These are phyloP conservation scores for Aureobasidium sp. DNA, from an alignment of 2,329 filamentous ascomycete genomes.

Conservation along the genomic window DNA sequence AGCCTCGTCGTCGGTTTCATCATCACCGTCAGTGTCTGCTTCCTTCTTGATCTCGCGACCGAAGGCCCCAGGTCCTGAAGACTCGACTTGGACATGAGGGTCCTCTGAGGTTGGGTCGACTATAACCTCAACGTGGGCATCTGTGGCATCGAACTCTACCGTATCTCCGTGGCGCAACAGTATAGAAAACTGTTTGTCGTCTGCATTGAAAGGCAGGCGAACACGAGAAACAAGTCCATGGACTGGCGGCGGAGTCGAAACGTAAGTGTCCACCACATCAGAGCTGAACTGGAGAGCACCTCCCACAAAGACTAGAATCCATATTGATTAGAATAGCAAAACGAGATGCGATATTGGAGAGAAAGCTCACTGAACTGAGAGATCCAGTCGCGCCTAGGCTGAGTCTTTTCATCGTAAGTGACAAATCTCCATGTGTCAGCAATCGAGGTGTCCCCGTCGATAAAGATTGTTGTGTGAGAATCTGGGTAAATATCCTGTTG, in stretches of 20 bases:
- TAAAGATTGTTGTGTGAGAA: not conserved
- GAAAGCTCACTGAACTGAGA: constrained; percentile 1
- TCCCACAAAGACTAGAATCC: not conserved
- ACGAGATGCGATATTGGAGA: not conserved
- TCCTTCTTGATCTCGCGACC: not conserved
- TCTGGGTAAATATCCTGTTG: not conserved
- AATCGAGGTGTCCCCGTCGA: not conserved
- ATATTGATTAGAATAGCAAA: not conserved
- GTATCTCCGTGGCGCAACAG: not conserved
- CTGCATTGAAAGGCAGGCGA: not conserved
- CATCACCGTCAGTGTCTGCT: constrained; percentile 4
- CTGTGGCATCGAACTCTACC: not conserved
- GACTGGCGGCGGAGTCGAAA: not conserved
- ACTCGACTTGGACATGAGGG: not conserved
- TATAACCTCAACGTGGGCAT: not conserved
- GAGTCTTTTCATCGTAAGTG: not conserved
- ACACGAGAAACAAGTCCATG: not conserved
- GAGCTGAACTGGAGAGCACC: not conserved
- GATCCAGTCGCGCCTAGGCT: constrained; percentile 4
- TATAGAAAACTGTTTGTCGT: not conserved
- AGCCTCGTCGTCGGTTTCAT: not conserved
- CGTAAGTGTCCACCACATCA: not conserved
- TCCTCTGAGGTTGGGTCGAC: not conserved
- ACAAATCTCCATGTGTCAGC: not conserved
- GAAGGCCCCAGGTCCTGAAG: not conserved